Base-by-base conservation (phyloP, 148 eudicot species). In the Vaccinium macrocarpon region DNA sequence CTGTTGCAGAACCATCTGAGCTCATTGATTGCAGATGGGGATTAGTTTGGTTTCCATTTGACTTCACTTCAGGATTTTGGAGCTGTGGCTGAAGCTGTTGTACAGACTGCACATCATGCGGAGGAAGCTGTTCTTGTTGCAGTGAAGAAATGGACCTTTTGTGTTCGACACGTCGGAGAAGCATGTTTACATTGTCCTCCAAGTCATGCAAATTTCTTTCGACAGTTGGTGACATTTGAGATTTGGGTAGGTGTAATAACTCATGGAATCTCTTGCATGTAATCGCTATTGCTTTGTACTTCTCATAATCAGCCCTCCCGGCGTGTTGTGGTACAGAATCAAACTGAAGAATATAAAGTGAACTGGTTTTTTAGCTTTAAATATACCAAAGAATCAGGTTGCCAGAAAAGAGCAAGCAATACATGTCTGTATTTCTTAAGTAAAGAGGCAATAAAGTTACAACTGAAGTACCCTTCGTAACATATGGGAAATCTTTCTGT, bases 261-360 rank as follows among this genome's bases (percentile, higher is more conserved):
- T 6, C 8, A 49, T 10, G 16, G 16, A 19, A 29, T 78, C 13
- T 78, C 64, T 21, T 64, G 32, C 13, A 21, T 27, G 8, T 2
- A 29, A 0, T 2, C 15, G 18, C 11, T 19, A 10, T 3, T 53
- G 13, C 12, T 71, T 78, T 64, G 62, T 51, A 6, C 52, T 32
- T 84, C 77, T 46, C 64, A 51, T 84, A 78, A 5, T 49, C 86
- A 6, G 23, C 29, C 8, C 32, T 52, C 64, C 18, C 52, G 55
- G 56, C 77, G 21, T 32, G 82, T 23, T 32, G 82, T 56, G 86
- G 48, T 32, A 29, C 14, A 78, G 86, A 78, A 27, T 84, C 66
- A 14, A 64, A 1, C 86, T 84, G 86, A 51, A 78, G 14, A 56
- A 29, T 23, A 79, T 35, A 56, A 56, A 51, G 25, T 12, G 32